Conservation (phyloP, 164 flowering plant species). For the Euptelea pleiosperma region DNA sequence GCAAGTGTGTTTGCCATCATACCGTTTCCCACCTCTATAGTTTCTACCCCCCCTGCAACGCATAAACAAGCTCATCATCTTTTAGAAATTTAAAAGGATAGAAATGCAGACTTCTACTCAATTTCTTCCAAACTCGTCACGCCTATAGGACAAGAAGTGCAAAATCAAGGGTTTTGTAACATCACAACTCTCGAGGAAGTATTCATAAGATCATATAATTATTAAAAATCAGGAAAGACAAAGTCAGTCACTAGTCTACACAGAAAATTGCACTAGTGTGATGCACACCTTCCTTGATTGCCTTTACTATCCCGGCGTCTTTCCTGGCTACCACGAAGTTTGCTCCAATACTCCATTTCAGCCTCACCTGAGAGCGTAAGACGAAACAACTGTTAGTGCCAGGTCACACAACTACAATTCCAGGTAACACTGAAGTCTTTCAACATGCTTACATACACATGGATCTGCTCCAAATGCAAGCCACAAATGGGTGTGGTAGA, state of each 20-base stretch:
- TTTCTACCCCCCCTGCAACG: conserved; percentile 62
- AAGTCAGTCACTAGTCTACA: not conserved
- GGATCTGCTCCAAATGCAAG: too few species aligned
- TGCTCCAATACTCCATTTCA: conserved; percentile 79
- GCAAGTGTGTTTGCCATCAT: conserved; percentile 37
- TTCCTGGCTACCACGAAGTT: conserved; percentile 52
- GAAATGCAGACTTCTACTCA: too few species aligned
- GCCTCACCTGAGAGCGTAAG: conserved; percentile 83
- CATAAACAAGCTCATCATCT: not conserved
- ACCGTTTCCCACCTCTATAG: conserved; percentile 41
- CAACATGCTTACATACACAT: too few species aligned
- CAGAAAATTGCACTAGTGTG: not conserved
- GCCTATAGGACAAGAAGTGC: too few species aligned
- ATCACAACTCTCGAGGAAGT: too few species aligned
- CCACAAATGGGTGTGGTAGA: too few species aligned
- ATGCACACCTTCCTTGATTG: conserved; percentile 57
- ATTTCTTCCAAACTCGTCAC: too few species aligned
- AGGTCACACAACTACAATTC: too few species aligned
- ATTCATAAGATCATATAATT: not conserved
- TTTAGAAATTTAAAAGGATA: not conserved
- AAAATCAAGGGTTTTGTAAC: too few species aligned
- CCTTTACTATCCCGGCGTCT: conserved; percentile 38
- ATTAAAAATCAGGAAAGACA: not conserved
- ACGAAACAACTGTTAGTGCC: not conserved
- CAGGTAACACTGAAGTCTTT: too few species aligned